Evolutionary conservation across 768 basidiomycete species (phyloP).

Genomic region (Dentipellis fragilis): DNA sequence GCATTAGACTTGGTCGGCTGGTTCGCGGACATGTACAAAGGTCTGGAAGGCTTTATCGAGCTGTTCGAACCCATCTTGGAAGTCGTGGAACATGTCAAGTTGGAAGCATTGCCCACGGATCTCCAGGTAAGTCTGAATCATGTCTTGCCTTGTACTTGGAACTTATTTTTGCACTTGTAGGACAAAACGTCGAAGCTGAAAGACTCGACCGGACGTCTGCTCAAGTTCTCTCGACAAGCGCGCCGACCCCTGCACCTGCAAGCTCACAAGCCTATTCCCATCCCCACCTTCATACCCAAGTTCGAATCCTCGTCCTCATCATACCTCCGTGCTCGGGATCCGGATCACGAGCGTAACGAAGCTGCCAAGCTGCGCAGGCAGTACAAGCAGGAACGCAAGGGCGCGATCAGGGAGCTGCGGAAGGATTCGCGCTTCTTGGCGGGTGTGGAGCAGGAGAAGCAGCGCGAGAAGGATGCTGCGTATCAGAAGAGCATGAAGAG

Average conservation of each 20-base stretch:
- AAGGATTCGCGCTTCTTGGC: constrained; percentile 95
- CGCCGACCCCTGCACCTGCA: constrained; percentile 80
- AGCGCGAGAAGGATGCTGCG: constrained; percentile 70
- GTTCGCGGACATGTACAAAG: constrained; percentile 70
- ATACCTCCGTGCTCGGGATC: constrained; percentile 75
- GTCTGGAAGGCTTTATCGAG: constrained; percentile 77
- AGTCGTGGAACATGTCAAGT: constrained; percentile 46
- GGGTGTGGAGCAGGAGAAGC: constrained; percentile 73
- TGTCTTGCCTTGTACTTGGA: background rate
- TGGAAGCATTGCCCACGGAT: constrained; percentile 32
- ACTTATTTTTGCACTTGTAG: background rate
- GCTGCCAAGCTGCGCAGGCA: constrained; percentile 76
- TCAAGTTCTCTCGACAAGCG: constrained; percentile 63
- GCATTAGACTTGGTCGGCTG: constrained; percentile 53
- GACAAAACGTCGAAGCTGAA: constrained; percentile 3
- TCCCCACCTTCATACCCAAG: constrained; percentile 87
- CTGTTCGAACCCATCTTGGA: constrained; percentile 59
- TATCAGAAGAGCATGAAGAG: constrained; percentile 82
- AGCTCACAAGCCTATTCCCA: constrained; percentile 93
- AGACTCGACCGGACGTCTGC: constrained; percentile 33
- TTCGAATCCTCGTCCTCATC: constrained; percentile 74
- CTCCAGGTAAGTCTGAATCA: constrained; percentile 40
- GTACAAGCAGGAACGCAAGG: constrained; percentile 93
- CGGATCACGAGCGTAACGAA: constrained; percentile 86
- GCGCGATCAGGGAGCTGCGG: constrained; percentile 90